These are phyloP conservation scores for Corylus heterophylla DNA, from an alignment of 306 rosid genomes.

Conservation along the genomic window DNA sequence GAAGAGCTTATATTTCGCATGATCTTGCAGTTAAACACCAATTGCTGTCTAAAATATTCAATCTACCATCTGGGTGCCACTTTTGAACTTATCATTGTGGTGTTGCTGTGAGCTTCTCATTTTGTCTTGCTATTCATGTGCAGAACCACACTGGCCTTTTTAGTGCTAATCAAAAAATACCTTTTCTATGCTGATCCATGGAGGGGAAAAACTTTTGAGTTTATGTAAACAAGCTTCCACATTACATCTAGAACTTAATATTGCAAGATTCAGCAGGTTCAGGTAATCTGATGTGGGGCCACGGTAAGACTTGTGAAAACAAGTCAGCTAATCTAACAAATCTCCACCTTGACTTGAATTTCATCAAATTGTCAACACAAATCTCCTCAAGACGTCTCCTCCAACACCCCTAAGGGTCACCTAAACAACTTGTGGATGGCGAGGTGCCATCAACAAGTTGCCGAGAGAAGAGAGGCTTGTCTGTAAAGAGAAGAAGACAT, in stretches of 20 bases:
- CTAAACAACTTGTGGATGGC: too few relatives aligned
- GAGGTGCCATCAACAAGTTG: too few relatives aligned
- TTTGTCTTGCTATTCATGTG: not conserved
- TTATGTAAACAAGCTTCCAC: not conserved
- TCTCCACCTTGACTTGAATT: too few relatives aligned
- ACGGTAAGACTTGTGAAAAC: too few relatives aligned
- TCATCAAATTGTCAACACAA: too few relatives aligned
- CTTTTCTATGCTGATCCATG: not conserved
- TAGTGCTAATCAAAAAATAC: not conserved
- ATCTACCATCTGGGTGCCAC: not conserved
- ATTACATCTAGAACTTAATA: not conserved
- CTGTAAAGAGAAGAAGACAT: too few relatives aligned
- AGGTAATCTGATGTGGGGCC: too few relatives aligned
- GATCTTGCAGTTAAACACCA: not conserved
- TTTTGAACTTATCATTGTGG: not conserved
- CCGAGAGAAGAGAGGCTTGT: too few relatives aligned
- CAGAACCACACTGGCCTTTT: not conserved
- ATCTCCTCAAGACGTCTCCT: too few relatives aligned
- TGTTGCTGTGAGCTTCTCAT: not conserved
- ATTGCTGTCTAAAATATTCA: not conserved
- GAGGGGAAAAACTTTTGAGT: not conserved
- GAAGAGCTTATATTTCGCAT: slow-evolving; percentile 11
- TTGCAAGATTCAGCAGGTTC: too few relatives aligned
- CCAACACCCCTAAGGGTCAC: too few relatives aligned
- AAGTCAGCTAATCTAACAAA: too few relatives aligned